Evolutionary conservation across 108 stramenopile species (phyloP), one percentile per base, ranked within the genome.

Genomic region (Chaetoceros tenuissimus): DNA sequence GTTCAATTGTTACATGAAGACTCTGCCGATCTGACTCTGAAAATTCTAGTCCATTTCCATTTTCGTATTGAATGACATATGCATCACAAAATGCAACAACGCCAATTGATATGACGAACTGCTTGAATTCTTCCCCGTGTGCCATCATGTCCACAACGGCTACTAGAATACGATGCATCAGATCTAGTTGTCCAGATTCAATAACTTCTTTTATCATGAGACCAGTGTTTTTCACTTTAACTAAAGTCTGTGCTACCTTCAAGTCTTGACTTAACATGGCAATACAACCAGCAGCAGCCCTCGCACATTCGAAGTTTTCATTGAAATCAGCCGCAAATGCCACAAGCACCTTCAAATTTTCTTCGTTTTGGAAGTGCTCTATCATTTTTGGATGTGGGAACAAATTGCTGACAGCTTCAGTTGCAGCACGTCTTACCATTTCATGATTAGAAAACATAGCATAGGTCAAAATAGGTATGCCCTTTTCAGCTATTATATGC

Each of bases 381-480:
- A 96, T 72, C 64, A 95, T 75, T 26, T 72, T 57, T 28, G 85
- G 73, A 66, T 92, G 76, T 8, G 81, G 81, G 0, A 94, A 64
- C 71, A 99, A 72, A 73, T 99, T 99, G 63, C 78, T 71, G 72
- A 98, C 47, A 23, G 93, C 89, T 75, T 99, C 97, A 16, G 97
- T 96, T 22, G 94, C 94, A 22, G 98, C 97, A 47, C 84, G 76
- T 30, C 95, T 78, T 7, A 99, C 94, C 91, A 97, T 71, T 28
- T 79, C 81, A 54, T 99, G 90, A 48, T 97, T 94, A 10, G 85
- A 84, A 71, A 94, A 98, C 95, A 92, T 95, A 57, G 87, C 75
- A 68, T 86, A 98, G 48, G 79, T 77, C 31, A 96, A 61, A 8
- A 69, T 53, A 7, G 74, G 49, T 28, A 94, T 80, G 10, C 92